These are phyloP conservation scores for Lentinula lateritia DNA, from an alignment of 768 basidiomycete species.

Conservation along the genomic window DNA sequence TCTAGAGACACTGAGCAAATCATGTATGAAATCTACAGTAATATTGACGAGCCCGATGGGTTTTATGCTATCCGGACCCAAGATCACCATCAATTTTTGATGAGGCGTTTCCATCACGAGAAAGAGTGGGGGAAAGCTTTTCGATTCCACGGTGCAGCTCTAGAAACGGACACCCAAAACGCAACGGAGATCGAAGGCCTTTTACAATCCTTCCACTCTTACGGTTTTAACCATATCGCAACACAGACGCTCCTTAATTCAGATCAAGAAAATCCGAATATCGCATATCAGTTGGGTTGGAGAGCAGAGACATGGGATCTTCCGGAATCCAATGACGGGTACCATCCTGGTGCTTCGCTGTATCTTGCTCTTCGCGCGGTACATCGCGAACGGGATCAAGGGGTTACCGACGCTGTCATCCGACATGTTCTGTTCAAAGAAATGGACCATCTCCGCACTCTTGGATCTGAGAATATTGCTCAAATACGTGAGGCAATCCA, in stretches of 20 bases:
- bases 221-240: slow-evolving; percentile 89
- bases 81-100: slow-evolving; percentile 74
- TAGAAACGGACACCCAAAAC: slow-evolving; percentile 53
- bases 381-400: slow-evolving; percentile 68
- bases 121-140: slow-evolving; percentile 91
- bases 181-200: slow-evolving; percentile 55
- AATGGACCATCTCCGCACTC: slow-evolving; percentile 52
- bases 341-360: slow-evolving; percentile 50
- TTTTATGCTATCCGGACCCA: slow-evolving; percentile 89
- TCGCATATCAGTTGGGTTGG: slow-evolving; percentile 86
- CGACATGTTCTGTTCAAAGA: slow-evolving; percentile 50
- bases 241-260: slow-evolving; percentile 50
- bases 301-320: slow-evolving; percentile 94
- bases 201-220: slow-evolving; percentile 76
- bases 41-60: slow-evolving; percentile 96
- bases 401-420: slow-evolving; percentile 42
- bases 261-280: slow-evolving; percentile 27
- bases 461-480: slow-evolving; percentile 76
- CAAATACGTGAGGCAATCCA: slow-evolving; percentile 66
- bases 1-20: slow-evolving; percentile 49
- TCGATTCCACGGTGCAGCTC: slow-evolving; percentile 78
- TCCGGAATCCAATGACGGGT: slow-evolving; percentile 47
- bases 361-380: slow-evolving; percentile 78
- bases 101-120: slow-evolving; percentile 89
- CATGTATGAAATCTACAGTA: slow-evolving; percentile 87